These are phyloP conservation scores for Diaporthe ampelina DNA, from an alignment of 2,329 filamentous ascomycete species.

Conservation along the genomic window DNA sequence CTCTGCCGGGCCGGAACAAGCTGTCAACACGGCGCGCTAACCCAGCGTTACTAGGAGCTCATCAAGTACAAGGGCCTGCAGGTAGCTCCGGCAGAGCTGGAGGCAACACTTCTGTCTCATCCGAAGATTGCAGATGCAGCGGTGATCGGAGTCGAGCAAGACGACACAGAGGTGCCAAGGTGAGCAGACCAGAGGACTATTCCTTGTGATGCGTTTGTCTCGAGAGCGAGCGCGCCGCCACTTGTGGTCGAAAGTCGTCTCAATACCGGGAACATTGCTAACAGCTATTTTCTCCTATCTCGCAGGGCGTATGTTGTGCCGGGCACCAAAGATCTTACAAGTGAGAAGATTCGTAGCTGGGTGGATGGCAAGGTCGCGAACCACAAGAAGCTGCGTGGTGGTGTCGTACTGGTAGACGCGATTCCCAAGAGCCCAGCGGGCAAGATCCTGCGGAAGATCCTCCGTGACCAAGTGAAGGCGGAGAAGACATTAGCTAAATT, in stretches of 20 bases:
- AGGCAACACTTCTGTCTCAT: constrained; percentile 58
- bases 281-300: not conserved
- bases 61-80: constrained; percentile 74
- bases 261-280: not conserved
- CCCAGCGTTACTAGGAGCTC: constrained; percentile 64
- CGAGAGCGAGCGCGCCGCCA: not conserved
- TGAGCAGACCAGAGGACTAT: constrained; percentile 57
- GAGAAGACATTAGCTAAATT: constrained; percentile 46
- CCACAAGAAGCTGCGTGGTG: constrained; percentile 53
- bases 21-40: constrained; percentile 8
- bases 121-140: constrained; percentile 68
- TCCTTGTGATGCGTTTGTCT: constrained; percentile 61
- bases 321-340: constrained; percentile 42
- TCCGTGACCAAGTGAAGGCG: constrained; percentile 61
- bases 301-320: constrained; percentile 46
- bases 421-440: constrained; percentile 76
- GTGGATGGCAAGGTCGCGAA: constrained; percentile 46
- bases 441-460: constrained; percentile 72
- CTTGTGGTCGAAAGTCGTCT: not conserved
- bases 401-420: constrained; percentile 62
- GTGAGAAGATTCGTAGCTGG: constrained; percentile 45
- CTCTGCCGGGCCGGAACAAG: not conserved
- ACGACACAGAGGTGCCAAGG: constrained; percentile 63
- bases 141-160: constrained; percentile 69
- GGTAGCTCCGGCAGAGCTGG: constrained; percentile 76